A percentile compares a stretch with the other conserved stretches of the same genome.
phyloP scores from a whole-genome alignment of 257 asterid species.

The Jacaranda copaia region DNA sequence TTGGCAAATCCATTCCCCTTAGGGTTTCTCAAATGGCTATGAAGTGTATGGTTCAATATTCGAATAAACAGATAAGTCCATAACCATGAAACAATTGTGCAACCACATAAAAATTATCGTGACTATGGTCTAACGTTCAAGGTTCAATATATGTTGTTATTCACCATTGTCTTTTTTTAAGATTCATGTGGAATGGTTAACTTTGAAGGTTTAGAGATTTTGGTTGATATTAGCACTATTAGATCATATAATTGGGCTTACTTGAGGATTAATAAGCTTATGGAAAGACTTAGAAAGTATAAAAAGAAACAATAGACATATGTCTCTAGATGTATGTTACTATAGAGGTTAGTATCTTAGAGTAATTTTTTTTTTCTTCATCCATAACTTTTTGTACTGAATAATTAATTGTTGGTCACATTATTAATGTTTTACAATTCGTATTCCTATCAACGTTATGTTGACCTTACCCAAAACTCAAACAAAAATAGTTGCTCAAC shows the following conservation, averaged over 20 bases:
- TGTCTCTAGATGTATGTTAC: not conserved
- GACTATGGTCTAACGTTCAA: not conserved
- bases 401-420: too few relatives aligned
- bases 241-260: not conserved
- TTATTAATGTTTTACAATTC: too few relatives aligned
- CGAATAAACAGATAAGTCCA: not conserved
- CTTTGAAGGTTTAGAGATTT: not conserved
- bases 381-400: not conserved
- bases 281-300: not conserved
- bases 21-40: not conserved
- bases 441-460: too few relatives aligned
- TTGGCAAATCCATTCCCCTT: not conserved
- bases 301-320: not conserved
- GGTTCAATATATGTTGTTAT: not conserved
- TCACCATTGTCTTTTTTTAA: not conserved
- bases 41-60: not conserved
- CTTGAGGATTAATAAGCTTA: not conserved
- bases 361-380: not conserved
- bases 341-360: not conserved
- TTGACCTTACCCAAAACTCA: not conserved
- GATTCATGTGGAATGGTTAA: not conserved
- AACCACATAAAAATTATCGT: not conserved
- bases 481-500: not conserved
- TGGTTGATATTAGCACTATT: not conserved
- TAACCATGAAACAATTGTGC: not conserved